Evolutionary conservation across 306 rosid genomes (phyloP).

Genomic region (Acacia confusa): DNA sequence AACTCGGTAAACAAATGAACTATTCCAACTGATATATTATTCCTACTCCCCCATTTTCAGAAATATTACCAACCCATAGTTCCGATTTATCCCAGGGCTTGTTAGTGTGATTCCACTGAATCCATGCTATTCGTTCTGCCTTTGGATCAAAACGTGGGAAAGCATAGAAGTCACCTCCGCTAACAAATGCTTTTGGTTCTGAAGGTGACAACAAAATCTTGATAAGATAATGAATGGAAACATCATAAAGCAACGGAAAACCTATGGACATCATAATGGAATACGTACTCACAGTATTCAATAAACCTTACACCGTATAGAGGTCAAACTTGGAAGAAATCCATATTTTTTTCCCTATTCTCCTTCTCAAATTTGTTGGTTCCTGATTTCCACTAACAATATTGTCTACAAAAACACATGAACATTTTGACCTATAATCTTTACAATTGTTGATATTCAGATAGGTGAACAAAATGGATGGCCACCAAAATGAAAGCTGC

Average conservation of each 20-base stretch:
- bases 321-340: neutral
- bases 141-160: constrained; percentile 81
- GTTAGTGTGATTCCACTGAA: constrained; percentile 92
- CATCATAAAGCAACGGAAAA: constrained; percentile 19
- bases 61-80: constrained; percentile 94
- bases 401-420: too few species aligned
- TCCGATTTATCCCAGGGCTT: constrained; percentile 97
- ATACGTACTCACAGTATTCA: constrained; percentile 8
- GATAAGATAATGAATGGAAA: constrained; percentile 13
- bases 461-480: too few species aligned
- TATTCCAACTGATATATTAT: constrained; percentile 16
- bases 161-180: constrained; percentile 91
- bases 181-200: constrained; percentile 72
- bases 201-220: constrained; percentile 31
- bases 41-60: constrained; percentile 78
- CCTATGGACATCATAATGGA: neutral
- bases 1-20: neutral
- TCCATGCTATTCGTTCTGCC: constrained; percentile 85
- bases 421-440: neutral
- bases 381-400: too few species aligned
- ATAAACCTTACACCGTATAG: neutral
- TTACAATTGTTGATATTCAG: too few species aligned
- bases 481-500: too few species aligned
- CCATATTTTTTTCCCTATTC: too few species aligned
- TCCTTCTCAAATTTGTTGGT: too few species aligned